Base-by-base conservation (phyloP, 2,329 filamentous ascomycete genomes). In the Pseudogymnoascus sp. region DNA sequence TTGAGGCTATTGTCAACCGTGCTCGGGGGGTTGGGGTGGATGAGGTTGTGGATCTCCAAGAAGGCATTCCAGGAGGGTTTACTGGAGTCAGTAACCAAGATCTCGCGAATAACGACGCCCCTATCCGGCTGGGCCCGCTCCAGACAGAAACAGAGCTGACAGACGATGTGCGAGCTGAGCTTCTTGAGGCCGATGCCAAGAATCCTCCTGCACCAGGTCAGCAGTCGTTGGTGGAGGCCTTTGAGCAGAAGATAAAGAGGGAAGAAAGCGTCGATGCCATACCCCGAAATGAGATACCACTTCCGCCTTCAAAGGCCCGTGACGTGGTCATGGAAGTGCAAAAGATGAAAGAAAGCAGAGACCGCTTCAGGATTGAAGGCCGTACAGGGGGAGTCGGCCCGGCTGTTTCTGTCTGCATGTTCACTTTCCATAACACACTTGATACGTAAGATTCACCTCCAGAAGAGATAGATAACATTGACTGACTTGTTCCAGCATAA, bases 381-480 rank as follows among this genome's bases (percentile, higher is more conserved):
- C 83, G 88, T 33, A 92, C 89, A 10, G 89, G 90, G 13, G 92
- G 92, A 7, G 82, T 92, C 57, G 90, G 92, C 12, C 84, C 90
- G 59, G 85, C 86, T 23, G 80, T 96, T 62, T 95, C 91, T 68
- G 86, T 95, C 21, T 94, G 90, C 77, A 97, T 97, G 89, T 96
- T 95, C 71, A 99, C 94, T 0, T 96, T 97, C 70, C 94, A 99
- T 77, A 99, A 99, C 73, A 95, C 90, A 0, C 86, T 91, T 64
- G 91, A 95, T 73, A 88, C 84, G 90, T 92, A 75, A 77, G 83
- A 72, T 45, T n/a, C 5, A 13, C n/a, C 33, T 55, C 6, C 5
- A 60, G 62, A 8, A 55, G 21, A 5, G 15, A 38, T 13, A 2
- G 7, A 21, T 3, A 21, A 21, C 5, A 26, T 62, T n/a, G 57